Evolutionary conservation across 2,329 filamentous ascomycete genomes (phyloP).

Genomic region (Hyphodiscus sp.): DNA sequence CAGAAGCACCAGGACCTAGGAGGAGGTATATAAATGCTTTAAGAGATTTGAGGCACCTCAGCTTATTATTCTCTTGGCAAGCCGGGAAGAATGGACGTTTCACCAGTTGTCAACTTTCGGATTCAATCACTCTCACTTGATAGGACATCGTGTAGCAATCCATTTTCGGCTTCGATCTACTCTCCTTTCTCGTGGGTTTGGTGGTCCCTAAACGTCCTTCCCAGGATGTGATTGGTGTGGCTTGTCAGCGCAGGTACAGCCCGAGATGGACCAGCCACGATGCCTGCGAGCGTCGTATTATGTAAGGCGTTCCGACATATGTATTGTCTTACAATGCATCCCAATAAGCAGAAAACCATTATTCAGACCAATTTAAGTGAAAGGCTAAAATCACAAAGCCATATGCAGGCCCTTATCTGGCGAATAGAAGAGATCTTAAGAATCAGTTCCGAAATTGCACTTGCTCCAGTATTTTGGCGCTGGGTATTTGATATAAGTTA

Average conservation of each 20-base stretch:
- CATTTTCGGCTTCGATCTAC: neutral
- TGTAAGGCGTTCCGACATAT: neutral
- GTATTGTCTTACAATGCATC: too few relatives aligned
- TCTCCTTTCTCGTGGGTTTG: neutral
- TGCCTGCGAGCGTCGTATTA: neutral
- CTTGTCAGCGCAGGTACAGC: neutral
- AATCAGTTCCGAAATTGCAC: neutral
- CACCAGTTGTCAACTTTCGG: neutral
- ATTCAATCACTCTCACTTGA: neutral
- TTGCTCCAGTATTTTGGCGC: neutral
- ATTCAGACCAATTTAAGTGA: neutral
- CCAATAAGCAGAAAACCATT: neutral
- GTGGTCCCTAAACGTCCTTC: neutral
- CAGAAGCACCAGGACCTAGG: neutral
- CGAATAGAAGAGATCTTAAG: neutral
- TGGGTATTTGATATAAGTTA: neutral
- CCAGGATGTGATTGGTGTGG: neutral
- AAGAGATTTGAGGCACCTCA: neutral
- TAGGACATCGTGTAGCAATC: neutral
- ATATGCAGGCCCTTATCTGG: too few relatives aligned
- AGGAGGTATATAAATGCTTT: neutral
- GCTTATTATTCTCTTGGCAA: neutral
- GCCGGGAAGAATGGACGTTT: neutral
- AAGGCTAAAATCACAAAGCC: neutral
- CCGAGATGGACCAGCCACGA: neutral